Percentiles rank a stretch among this genome's conserved stretches.
Conservation (phyloP, 371 early-diverging fungal species). For the Mucor plumbeus region DNA sequence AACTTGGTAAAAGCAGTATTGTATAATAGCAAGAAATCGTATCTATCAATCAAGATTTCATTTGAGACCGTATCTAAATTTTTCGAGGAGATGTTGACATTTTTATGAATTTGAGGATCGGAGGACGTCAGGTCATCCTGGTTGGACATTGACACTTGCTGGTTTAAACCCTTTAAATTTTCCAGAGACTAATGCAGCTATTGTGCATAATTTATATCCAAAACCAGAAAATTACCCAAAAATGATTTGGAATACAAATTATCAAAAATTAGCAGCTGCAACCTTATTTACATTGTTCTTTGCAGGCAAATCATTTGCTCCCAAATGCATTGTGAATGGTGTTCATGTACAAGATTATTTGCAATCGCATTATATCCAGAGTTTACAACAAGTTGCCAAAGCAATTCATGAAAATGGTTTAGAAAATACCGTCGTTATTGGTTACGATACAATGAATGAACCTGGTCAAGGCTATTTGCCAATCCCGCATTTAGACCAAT, state of each 20-base stretch:
- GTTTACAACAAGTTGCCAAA: constrained; percentile 56
- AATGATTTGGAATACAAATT: constrained; percentile 92
- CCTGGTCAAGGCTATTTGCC: constrained; percentile 72
- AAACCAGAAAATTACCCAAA: constrained; percentile 69
- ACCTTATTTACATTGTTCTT: constrained; percentile 88
- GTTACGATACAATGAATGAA: constrained; percentile 80
- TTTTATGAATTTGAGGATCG: too few species aligned
- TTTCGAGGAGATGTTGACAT: too few species aligned
- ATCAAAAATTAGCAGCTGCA: constrained; percentile 79
- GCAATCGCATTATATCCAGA: constrained; percentile 53
- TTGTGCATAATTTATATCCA: constrained; percentile 76
- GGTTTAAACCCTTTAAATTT: constrained; percentile 74
- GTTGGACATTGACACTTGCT: constrained; percentile 81
- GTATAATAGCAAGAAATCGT: too few species aligned
- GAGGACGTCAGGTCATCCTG: constrained; percentile 74
- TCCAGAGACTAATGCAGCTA: constrained; percentile 69
- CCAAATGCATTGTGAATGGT: constrained; percentile 58
- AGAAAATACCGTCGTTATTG: constrained; percentile 66
- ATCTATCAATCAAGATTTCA: too few species aligned
- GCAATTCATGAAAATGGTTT: constrained; percentile 52
- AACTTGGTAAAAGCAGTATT: too few species aligned
- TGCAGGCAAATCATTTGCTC: constrained; percentile 79
- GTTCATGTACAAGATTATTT: constrained; percentile 62
- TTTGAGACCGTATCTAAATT: too few species aligned
- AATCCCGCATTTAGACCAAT: constrained; percentile 49